Conservation (phyloP, 2,329 filamentous ascomycete genomes). For the Phaeosphaeriaceae sp. region DNA sequence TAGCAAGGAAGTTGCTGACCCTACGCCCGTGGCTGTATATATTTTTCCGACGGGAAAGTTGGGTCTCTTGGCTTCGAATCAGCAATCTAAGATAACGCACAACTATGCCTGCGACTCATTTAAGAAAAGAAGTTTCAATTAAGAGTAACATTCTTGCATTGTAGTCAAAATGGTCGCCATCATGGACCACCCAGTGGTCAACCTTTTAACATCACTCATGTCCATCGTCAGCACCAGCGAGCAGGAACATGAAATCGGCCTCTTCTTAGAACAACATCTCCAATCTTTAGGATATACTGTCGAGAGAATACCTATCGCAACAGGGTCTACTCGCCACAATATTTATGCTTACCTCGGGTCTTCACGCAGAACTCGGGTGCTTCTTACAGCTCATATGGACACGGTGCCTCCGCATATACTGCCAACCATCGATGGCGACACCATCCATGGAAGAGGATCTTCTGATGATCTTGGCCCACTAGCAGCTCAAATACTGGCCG, state of each 20-base stretch:
- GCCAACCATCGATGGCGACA: not conserved
- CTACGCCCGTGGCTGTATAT: too few species aligned
- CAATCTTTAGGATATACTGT: not conserved
- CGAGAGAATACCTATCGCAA: not conserved
- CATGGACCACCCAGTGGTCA: not conserved
- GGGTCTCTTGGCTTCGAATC: too few species aligned
- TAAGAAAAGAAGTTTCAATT: too few species aligned
- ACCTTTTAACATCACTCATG: not conserved
- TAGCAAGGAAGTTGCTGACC: too few species aligned
- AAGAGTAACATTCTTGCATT: too few species aligned
- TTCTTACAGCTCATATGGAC: constrained; percentile 2
- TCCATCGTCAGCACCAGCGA: not conserved
- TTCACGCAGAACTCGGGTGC: not conserved
- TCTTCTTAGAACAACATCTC: not conserved
- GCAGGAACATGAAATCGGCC: not conserved
- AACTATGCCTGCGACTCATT: too few species aligned
- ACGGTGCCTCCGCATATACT: not conserved
- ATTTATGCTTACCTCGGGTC: constrained; percentile 1
- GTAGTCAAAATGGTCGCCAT: too few species aligned
- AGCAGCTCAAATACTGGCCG: not conserved
- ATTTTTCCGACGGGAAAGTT: not conserved
- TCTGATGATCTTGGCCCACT: constrained; percentile 1
- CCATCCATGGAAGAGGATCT: not conserved
- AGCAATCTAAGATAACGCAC: too few species aligned
- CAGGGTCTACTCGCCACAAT: constrained; percentile 1